phyloP scores from a whole-genome alignment of 306 rosid species.

The Vigna mungo region DNA sequence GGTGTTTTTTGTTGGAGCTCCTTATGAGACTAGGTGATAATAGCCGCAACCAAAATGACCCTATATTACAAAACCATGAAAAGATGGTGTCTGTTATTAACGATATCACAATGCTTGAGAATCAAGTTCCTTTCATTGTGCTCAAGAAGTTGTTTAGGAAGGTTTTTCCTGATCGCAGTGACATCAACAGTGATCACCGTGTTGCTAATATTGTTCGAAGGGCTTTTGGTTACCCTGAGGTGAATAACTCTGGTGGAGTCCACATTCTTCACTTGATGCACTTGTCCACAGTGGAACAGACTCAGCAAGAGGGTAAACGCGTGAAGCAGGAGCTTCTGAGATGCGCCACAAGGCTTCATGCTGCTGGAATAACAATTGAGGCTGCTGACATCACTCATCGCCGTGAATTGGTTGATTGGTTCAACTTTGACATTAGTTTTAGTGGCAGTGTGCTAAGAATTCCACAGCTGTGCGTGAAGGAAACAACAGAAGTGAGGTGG shows the following conservation, averaged over 20 bases:
- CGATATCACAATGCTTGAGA: slow-evolving; percentile 48
- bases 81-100: slow-evolving; percentile 12
- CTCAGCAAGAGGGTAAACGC: not conserved
- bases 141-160: slow-evolving; percentile 34
- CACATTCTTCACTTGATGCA: slow-evolving; percentile 55
- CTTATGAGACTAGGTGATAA: slow-evolving; percentile 12
- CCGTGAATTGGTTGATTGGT: not conserved
- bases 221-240: slow-evolving; percentile 34
- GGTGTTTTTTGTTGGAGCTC: slow-evolving; percentile 52
- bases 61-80: not conserved
- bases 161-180: not conserved
- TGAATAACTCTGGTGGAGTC: not conserved
- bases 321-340: not conserved
- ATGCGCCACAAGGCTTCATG: slow-evolving; percentile 41
- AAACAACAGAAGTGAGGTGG: slow-evolving; percentile 36
- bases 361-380: slow-evolving; percentile 32
- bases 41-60: not conserved
- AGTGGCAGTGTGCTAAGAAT: not conserved
- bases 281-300: slow-evolving; percentile 3
- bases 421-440: slow-evolving; percentile 13
- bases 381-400: not conserved
- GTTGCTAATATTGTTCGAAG: slow-evolving; percentile 26
- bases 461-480: not conserved
- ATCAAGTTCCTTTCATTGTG: slow-evolving; percentile 47
- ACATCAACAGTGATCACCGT: not conserved